Evolutionary conservation across 495 filamentous ascomycete genomes (phyloP).

Genomic region (Cenococcum geophilum): DNA sequence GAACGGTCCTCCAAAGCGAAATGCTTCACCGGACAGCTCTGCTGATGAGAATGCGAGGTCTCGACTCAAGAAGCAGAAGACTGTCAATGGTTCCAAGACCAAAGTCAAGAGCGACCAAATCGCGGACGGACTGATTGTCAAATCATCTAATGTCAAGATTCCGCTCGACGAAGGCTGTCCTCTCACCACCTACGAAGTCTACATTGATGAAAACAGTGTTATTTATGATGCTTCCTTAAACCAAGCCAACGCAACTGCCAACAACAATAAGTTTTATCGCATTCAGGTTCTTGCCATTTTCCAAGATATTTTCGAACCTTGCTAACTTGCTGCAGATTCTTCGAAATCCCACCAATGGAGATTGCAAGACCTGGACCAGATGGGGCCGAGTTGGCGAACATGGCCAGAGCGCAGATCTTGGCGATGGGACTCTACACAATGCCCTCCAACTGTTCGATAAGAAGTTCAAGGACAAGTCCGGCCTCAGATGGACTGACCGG

Average conservation of each 20-base stretch:
- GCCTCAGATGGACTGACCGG: conserved; percentile 60
- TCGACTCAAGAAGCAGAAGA: conserved; percentile 23
- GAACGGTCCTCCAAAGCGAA: conserved; percentile 16
- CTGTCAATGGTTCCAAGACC: conserved; percentile 22
- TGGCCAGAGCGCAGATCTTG: conserved; percentile 53
- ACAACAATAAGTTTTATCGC: conserved; percentile 36
- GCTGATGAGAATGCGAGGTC: conserved; percentile 29
- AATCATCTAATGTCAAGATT: conserved; percentile 40
- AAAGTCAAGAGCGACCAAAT: not conserved
- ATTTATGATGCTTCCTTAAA: conserved; percentile 63
- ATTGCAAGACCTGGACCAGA: conserved; percentile 57
- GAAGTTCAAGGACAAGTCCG: conserved; percentile 76
- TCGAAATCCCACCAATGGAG: not conserved
- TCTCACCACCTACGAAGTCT: conserved; percentile 45
- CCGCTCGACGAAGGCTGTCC: conserved; percentile 49
- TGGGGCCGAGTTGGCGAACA: conserved; percentile 75
- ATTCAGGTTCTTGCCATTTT: conserved; percentile 30
- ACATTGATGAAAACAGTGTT: conserved; percentile 55
- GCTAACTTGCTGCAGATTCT: conserved; percentile 39
- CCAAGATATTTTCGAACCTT: not conserved
- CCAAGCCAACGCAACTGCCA: conserved; percentile 46
- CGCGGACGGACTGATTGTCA: conserved; percentile 44
- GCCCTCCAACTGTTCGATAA: conserved; percentile 56
- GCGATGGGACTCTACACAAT: conserved; percentile 36
- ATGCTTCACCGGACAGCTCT: conserved; percentile 15